Evolutionary conservation across 176 grass and related monocot genomes (phyloP).

Genomic region (Triticum monococcum): DNA sequence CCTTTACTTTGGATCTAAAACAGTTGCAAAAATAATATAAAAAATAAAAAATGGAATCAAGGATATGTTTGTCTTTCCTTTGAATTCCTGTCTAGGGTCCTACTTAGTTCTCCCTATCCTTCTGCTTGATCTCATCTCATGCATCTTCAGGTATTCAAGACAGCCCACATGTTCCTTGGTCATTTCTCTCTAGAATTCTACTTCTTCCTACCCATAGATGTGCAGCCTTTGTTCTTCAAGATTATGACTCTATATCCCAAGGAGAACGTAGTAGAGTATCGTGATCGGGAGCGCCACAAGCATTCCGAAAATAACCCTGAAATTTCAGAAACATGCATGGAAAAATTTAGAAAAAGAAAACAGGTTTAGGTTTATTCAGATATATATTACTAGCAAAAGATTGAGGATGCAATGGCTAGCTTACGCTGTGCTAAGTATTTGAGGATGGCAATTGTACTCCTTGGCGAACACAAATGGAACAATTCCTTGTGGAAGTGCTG

Average conservation of each 20-base stretch:
- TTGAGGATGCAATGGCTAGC: slow-evolving; percentile 31
- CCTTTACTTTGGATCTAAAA: slow-evolving; percentile 64
- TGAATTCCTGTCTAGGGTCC: slow-evolving; percentile 47
- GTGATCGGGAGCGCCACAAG: slow-evolving; percentile 89
- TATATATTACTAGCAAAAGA: background rate
- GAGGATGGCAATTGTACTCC: slow-evolving; percentile 94
- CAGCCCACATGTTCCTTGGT: background rate
- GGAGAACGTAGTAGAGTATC: slow-evolving; percentile 91
- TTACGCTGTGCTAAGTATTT: slow-evolving; percentile 98
- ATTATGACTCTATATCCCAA: slow-evolving; percentile 62
- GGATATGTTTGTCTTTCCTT: slow-evolving; percentile 16
- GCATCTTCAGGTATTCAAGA: slow-evolving; percentile 38
- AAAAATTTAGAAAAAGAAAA: background rate
- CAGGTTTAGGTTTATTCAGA: too few species aligned
- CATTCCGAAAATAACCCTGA: slow-evolving; percentile 98
- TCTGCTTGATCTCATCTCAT: slow-evolving; percentile 16
- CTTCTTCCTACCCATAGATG: background rate
- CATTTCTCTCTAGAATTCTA: slow-evolving; percentile 29
- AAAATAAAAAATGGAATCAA: slow-evolving; percentile 37
- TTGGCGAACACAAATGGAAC: slow-evolving; percentile 98
- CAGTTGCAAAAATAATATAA: slow-evolving; percentile 26
- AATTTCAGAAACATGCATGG: background rate
- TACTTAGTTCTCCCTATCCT: slow-evolving; percentile 36
- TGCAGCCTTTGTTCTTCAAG: slow-evolving; percentile 22
- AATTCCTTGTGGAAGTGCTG: slow-evolving; percentile 97